Conservation (phyloP, 345 rosid species). For the Eutrema yunnanense region DNA sequence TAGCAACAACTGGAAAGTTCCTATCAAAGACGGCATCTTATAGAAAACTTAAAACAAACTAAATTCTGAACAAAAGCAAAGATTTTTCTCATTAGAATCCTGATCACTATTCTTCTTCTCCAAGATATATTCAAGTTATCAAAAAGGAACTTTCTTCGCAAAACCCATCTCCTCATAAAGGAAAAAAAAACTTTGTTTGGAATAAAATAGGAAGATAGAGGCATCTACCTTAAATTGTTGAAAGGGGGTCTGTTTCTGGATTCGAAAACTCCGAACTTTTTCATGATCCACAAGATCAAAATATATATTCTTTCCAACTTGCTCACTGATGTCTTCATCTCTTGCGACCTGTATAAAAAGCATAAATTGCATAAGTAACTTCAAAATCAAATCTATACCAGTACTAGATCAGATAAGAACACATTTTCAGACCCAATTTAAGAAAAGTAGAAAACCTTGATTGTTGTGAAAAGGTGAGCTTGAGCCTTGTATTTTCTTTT, state of each 20-base stretch:
- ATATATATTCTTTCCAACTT: constrained; percentile 87
- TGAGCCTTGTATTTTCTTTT: constrained; percentile 86
- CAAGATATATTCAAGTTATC: not conserved
- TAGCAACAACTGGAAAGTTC: not conserved
- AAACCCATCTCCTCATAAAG: not conserved
- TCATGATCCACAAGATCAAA: constrained; percentile 99
- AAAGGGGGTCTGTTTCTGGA: constrained; percentile 80
- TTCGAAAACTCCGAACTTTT: constrained; percentile 85
- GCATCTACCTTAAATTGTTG: constrained; percentile 63
- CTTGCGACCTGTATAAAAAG: constrained; percentile 46
- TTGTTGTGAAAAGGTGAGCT: constrained; percentile 91
- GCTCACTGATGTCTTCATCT: constrained; percentile 78
- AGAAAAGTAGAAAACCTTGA: constrained; percentile 52
- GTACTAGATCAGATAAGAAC: not conserved
- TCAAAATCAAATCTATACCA: constrained; percentile 3
- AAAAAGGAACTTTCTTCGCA: not conserved
- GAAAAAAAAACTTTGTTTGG: not conserved
- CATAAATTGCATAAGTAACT: constrained; percentile 19
- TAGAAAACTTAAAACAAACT: not conserved
- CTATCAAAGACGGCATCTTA: not conserved
- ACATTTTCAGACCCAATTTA: not conserved
- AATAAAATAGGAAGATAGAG: not conserved
- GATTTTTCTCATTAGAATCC: not conserved
- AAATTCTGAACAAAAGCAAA: not conserved
- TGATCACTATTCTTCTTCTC: not conserved